phyloP scores from a whole-genome alignment of 257 asterid species.

The Solanum dulcamara region DNA sequence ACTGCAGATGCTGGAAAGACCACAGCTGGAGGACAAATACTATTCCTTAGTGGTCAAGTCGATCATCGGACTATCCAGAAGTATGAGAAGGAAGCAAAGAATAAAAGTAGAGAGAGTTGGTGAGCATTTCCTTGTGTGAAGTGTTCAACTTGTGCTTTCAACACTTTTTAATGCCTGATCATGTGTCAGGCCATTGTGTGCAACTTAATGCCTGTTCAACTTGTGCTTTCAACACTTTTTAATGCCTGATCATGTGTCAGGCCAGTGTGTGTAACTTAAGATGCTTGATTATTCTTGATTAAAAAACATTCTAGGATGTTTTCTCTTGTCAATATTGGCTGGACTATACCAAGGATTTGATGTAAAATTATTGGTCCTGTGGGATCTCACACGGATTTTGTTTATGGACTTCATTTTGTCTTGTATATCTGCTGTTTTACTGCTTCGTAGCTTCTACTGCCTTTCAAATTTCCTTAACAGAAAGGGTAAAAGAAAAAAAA shows the following conservation, averaged over 20 bases:
- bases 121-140: slow-evolving; percentile 22
- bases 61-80: slow-evolving; percentile 96
- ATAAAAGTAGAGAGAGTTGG: slow-evolving; percentile 97
- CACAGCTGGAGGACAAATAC: slow-evolving; percentile 88
- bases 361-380: neutral
- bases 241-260: neutral
- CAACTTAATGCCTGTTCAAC: neutral
- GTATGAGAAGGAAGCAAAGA: slow-evolving; percentile 97
- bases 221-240: neutral
- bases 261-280: neutral
- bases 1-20: slow-evolving; percentile 95
- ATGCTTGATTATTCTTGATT: neutral
- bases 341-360: neutral
- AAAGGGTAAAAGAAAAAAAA: neutral
- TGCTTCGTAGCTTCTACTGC: neutral
- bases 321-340: neutral
- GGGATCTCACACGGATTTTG: neutral
- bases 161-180: neutral
- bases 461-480: neutral
- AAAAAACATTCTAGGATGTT: neutral
- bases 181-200: neutral
- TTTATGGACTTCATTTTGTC: neutral
- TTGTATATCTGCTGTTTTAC: neutral
- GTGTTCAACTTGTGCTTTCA: neutral
- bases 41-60: slow-evolving; percentile 91